Evolutionary conservation across 257 asterid species (phyloP).

Genomic region (Phtheirospermum japonicum): DNA sequence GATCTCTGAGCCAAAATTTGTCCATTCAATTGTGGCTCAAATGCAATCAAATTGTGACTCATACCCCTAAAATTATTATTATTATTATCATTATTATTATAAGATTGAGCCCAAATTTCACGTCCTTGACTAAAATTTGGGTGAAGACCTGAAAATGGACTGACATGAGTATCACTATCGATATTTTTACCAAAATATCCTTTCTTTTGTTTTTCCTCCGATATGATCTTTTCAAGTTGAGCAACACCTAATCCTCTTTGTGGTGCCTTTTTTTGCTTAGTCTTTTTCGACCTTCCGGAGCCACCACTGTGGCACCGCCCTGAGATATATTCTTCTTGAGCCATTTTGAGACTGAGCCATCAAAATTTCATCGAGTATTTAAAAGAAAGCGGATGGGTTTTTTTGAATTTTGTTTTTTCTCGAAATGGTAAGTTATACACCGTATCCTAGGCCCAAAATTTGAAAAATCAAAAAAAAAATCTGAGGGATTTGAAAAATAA

Average conservation of each 20-base stretch:
- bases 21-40: background rate
- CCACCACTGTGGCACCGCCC: slow-evolving; percentile 27
- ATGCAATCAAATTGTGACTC: too few relatives aligned
- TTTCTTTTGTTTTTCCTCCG: slow-evolving; percentile 64
- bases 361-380: slow-evolving; percentile 7
- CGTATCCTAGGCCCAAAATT: slow-evolving; percentile 25
- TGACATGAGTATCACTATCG: background rate
- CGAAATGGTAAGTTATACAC: slow-evolving; percentile 36
- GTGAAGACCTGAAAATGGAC: too few relatives aligned
- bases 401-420: background rate
- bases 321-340: slow-evolving; percentile 53
- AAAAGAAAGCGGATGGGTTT: slow-evolving; percentile 1
- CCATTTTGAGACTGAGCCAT: slow-evolving; percentile 54
- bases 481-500: background rate
- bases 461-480: too few relatives aligned
- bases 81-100: too few relatives aligned
- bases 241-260: slow-evolving; percentile 96
- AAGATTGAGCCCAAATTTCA: slow-evolving; percentile 41
- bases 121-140: too few relatives aligned
- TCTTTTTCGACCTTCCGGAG: slow-evolving; percentile 40
- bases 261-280: slow-evolving; percentile 75
- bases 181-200: slow-evolving; percentile 30
- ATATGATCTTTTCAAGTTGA: slow-evolving; percentile 79
- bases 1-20: slow-evolving; percentile 43
- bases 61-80: too few relatives aligned